Percentiles rank a stretch among this genome's conserved stretches.
These are phyloP conservation scores for Agroathelia rolfsii DNA, from an alignment of 1,284 basidiomycete genomes.

Conservation along the genomic window DNA sequence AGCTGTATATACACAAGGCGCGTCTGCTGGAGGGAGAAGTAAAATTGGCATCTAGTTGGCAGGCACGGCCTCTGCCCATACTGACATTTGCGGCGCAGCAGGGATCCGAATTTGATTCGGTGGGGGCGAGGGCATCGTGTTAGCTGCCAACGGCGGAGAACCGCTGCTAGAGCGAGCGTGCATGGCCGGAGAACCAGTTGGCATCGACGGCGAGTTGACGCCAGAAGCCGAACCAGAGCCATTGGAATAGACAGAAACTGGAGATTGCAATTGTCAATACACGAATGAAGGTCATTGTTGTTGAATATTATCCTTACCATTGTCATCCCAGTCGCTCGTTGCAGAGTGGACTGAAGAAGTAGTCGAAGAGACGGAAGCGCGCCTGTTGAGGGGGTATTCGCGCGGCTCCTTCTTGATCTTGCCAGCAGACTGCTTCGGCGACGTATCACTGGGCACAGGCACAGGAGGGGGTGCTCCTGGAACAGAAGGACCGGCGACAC, in stretches of 20 bases:
- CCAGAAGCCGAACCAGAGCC: slow-evolving; percentile 53
- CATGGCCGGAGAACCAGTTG: no score
- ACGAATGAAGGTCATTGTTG: slow-evolving; percentile 6
- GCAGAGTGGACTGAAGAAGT: slow-evolving; percentile 43
- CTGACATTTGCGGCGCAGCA: no score
- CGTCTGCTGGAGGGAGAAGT: no score
- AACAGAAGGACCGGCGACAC: slow-evolving; percentile 3
- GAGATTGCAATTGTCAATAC: slow-evolving; percentile 8
- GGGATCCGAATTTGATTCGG: no score
- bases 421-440: slow-evolving; percentile 17
- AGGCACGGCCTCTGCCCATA: no score
- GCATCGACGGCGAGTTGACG: slow-evolving; percentile 50
- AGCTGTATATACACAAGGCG: no score
- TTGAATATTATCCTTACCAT: slow-evolving; percentile 35
- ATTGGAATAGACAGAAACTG: slow-evolving; percentile 59
- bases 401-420: slow-evolving; percentile 56
- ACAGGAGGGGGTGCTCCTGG: not conserved
- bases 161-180: no score
- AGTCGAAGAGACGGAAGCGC: slow-evolving; percentile 51
- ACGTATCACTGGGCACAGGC: slow-evolving; percentile 7
- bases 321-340: slow-evolving; percentile 68
- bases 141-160: no score
- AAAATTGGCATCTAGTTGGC: no score
- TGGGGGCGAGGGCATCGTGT: no score
- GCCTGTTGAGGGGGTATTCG: slow-evolving; percentile 41